Evolutionary conservation across 129 eudicot genomes (phyloP).

Genomic region (Escallonia herrerae): DNA sequence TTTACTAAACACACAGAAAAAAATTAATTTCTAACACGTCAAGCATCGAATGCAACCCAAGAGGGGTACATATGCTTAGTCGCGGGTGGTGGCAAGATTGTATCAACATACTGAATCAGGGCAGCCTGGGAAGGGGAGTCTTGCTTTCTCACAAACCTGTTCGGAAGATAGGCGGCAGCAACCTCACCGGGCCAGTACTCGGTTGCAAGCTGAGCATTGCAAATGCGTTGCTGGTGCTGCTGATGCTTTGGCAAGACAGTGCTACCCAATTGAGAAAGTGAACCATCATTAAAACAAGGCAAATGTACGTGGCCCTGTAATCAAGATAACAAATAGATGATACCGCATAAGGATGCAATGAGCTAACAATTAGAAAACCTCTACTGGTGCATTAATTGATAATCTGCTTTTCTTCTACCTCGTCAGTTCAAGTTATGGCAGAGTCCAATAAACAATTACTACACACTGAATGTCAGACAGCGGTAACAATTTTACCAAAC

Average conservation of each 20-base stretch:
- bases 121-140: background rate
- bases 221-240: slow-evolving; percentile 26
- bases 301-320: background rate
- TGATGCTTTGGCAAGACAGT: slow-evolving; percentile 20
- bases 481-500: background rate
- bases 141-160: slow-evolving; percentile 29
- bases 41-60: too few relatives aligned
- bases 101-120: slow-evolving; percentile 12
- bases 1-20: too few relatives aligned
- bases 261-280: background rate
- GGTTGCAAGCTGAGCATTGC: slow-evolving; percentile 20
- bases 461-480: too few relatives aligned
- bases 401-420: too few relatives aligned
- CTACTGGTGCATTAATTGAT: too few relatives aligned
- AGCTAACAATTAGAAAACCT: background rate
- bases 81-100: background rate
- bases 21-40: too few relatives aligned
- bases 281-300: background rate
- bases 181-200: slow-evolving; percentile 19
- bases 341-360: background rate
- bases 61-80: too few relatives aligned
- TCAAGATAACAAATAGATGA: background rate
- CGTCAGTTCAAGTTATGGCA: background rate
- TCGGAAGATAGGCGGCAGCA: slow-evolving; percentile 15
- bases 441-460: too few relatives aligned